Conservation (phyloP, 306 rosid genomes). For the Inga leiocalycina region DNA sequence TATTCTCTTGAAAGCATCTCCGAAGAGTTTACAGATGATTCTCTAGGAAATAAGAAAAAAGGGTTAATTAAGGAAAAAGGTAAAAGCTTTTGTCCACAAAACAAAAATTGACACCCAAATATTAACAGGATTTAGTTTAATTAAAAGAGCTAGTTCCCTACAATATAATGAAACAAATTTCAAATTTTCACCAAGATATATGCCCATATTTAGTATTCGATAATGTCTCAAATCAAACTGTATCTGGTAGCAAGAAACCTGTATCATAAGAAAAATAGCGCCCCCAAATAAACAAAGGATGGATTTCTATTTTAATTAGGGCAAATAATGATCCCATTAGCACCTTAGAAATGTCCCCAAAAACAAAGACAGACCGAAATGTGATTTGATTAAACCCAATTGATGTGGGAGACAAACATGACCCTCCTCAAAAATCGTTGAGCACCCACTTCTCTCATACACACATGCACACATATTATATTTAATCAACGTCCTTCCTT, state of each 20-base stretch:
- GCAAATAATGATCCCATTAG: not conserved
- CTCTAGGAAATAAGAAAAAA: not conserved
- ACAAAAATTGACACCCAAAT: not conserved
- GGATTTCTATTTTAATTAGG: not conserved
- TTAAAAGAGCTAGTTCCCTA: rapidly evolving
- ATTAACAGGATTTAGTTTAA: too few relatives aligned
- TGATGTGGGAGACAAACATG: not conserved
- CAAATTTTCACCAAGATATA: too few relatives aligned
- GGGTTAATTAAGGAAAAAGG: not conserved
- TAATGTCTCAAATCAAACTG: too few relatives aligned
- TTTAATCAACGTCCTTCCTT: not conserved
- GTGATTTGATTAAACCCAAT: constrained; percentile 5
- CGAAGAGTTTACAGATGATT: not conserved
- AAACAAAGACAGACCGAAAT: not conserved
- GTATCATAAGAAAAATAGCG: too few relatives aligned
- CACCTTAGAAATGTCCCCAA: not conserved
- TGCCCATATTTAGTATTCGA: rapidly evolving
- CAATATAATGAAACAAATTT: too few relatives aligned
- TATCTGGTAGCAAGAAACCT: too few relatives aligned
- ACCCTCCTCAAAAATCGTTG: constrained; percentile 6
- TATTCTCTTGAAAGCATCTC: not conserved
- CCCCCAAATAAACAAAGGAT: not conserved
- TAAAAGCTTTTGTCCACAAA: not conserved
- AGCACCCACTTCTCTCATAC: not conserved
- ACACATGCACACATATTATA: not conserved